These are phyloP conservation scores for Fusarium circinatum DNA, from an alignment of 2,329 filamentous ascomycete genomes.

Conservation along the genomic window DNA sequence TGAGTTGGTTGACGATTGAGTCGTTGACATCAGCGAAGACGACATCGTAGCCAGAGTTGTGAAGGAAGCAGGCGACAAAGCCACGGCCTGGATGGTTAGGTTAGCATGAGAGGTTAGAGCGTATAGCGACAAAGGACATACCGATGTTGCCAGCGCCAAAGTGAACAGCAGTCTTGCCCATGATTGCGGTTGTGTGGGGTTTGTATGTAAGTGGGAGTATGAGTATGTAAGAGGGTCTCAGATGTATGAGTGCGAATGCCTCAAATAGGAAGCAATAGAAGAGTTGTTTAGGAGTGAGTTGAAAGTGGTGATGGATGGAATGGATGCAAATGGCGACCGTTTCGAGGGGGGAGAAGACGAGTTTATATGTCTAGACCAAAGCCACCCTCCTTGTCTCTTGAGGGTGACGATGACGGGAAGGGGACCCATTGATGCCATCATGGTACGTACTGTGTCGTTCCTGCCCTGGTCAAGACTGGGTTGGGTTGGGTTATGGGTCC, in stretches of 20 bases:
- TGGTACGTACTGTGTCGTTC: slow-evolving; percentile 21
- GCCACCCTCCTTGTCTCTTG: slow-evolving; percentile 12
- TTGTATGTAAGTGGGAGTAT: slow-evolving; percentile 14
- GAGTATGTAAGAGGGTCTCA: neutral
- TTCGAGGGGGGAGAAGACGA: slow-evolving; percentile 24
- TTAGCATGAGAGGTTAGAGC: slow-evolving; percentile 15
- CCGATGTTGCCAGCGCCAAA: slow-evolving; percentile 90
- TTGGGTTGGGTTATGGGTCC: neutral
- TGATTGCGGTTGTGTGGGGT: slow-evolving; percentile 45
- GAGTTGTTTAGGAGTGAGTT: neutral
- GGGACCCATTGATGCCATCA: slow-evolving; percentile 25
- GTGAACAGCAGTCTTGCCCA: slow-evolving; percentile 77
- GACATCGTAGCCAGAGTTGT: slow-evolving; percentile 95
- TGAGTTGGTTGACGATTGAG: slow-evolving; percentile 80
- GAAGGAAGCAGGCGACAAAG: slow-evolving; percentile 90
- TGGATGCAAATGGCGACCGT: slow-evolving; percentile 33
- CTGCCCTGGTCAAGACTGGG: neutral
- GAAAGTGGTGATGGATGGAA: neutral
- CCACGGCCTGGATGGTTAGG: slow-evolving; percentile 65
- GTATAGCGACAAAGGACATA: slow-evolving; percentile 46
- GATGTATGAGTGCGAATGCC: neutral
- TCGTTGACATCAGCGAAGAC: slow-evolving; percentile 96
- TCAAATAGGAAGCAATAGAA: neutral
- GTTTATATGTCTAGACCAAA: slow-evolving; percentile 38
- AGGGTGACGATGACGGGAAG: slow-evolving; percentile 18